These are phyloP conservation scores for Phytophthora hibernalis DNA, from an alignment of 352 stramenopile genomes.

Conservation along the genomic window DNA sequence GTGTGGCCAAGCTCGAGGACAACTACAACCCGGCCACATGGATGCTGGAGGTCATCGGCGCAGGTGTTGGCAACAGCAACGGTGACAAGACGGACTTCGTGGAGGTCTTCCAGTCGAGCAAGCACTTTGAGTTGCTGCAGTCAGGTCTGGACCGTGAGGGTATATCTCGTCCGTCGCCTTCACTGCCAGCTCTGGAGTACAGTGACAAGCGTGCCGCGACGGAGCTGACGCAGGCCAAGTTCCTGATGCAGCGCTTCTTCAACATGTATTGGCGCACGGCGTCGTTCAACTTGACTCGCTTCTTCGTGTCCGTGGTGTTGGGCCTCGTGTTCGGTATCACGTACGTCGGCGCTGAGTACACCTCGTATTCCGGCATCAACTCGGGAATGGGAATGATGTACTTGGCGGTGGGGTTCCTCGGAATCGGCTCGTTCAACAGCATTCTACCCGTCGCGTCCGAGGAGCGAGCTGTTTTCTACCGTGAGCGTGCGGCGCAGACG, in stretches of 20 bases:
- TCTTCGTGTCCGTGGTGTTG: slow-evolving; percentile 63
- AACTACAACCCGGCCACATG: slow-evolving; percentile 80
- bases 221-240: slow-evolving; percentile 26
- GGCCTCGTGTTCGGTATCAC: slow-evolving; percentile 71
- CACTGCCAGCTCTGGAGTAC: slow-evolving; percentile 36
- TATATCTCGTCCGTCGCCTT: slow-evolving; percentile 23
- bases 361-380: slow-evolving; percentile 35
- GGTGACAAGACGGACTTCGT: slow-evolving; percentile 39
- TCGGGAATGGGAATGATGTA: slow-evolving; percentile 72
- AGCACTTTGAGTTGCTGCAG: slow-evolving; percentile 27
- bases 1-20: slow-evolving; percentile 53
- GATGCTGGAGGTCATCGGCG: slow-evolving; percentile 52
- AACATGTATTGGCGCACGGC: slow-evolving; percentile 78
- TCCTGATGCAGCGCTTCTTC: slow-evolving; percentile 51
- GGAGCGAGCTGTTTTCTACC: slow-evolving; percentile 2
- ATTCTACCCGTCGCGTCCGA: not conserved
- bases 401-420: slow-evolving; percentile 72
- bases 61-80: slow-evolving; percentile 41
- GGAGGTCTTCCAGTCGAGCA: slow-evolving; percentile 32
- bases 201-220: slow-evolving; percentile 34
- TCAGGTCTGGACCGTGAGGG: slow-evolving; percentile 33
- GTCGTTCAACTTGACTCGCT: slow-evolving; percentile 31
- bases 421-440: slow-evolving; percentile 12
- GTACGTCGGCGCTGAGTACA: slow-evolving; percentile 52
- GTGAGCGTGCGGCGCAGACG: not conserved